Conservation (phyloP, 1,284 basidiomycete species). For the Inonotus hispidus region DNA sequence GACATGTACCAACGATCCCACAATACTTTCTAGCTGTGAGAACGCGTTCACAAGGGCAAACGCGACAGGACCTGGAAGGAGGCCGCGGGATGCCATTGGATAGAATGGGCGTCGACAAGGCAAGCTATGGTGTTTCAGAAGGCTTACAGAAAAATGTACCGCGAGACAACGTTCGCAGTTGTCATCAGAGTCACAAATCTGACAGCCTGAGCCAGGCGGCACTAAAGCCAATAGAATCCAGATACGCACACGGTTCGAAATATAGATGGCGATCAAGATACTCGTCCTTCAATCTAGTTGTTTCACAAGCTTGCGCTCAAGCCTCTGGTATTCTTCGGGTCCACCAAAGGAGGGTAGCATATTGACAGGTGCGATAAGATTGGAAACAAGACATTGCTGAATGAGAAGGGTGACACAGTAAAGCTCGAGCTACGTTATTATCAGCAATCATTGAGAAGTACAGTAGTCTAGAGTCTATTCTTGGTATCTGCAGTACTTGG, state of each 20-base stretch:
- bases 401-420: too few species aligned
- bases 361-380: not conserved
- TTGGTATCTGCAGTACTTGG: too few species aligned
- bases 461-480: too few species aligned
- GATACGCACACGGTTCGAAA: conserved; percentile 44
- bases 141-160: conserved; percentile 35
- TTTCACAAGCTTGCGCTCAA: conserved; percentile 42
- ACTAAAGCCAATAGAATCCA: conserved; percentile 28
- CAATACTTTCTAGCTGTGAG: conserved; percentile 28
- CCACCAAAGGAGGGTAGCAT: conserved; percentile 33
- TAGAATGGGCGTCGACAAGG: not conserved
- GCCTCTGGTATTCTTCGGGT: conserved; percentile 32
- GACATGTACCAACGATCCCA: conserved; percentile 29
- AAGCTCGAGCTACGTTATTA: too few species aligned
- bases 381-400: not conserved
- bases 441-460: too few species aligned
- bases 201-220: conserved; percentile 53
- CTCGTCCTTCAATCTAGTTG: conserved; percentile 46
- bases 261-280: conserved; percentile 49
- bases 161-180: conserved; percentile 33
- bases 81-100: conserved; percentile 28
- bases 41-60: conserved; percentile 33
- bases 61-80: conserved; percentile 35
- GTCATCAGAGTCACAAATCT: conserved; percentile 39
- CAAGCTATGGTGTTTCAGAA: not conserved